These are phyloP conservation scores for Hypoxylon sp. DNA, from an alignment of 2,329 filamentous ascomycete genomes.

Conservation along the genomic window DNA sequence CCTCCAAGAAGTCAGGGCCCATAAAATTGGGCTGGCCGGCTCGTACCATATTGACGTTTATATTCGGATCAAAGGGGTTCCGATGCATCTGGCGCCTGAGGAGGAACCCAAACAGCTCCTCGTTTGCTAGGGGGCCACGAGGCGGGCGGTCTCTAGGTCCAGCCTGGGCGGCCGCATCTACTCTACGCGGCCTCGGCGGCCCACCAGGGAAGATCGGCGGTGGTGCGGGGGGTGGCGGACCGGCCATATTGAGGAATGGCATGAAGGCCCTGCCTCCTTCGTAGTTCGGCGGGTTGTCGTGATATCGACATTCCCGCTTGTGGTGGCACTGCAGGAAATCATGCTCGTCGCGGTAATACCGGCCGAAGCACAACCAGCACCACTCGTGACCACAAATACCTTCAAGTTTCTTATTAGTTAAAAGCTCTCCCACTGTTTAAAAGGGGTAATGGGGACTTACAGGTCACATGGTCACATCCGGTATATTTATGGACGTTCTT, in stretches of 20 bases:
- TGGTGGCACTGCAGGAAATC: slow-evolving; percentile 55
- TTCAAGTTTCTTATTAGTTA: slow-evolving; percentile 20
- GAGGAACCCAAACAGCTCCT: slow-evolving; percentile 16
- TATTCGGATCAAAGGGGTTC: slow-evolving; percentile 21
- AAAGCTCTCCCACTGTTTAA: not conserved
- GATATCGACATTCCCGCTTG: slow-evolving; percentile 50
- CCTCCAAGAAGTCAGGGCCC: slow-evolving; percentile 24
- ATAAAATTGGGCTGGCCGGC: not conserved
- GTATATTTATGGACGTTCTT: slow-evolving; percentile 55
- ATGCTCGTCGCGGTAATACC: slow-evolving; percentile 50
- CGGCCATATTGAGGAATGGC: slow-evolving; percentile 34
- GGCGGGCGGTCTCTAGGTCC: slow-evolving; percentile 8
- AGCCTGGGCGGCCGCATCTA: not conserved
- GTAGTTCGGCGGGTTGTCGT: slow-evolving; percentile 47
- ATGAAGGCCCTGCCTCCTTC: slow-evolving; percentile 49
- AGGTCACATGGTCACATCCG: slow-evolving; percentile 61
- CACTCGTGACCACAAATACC: slow-evolving; percentile 58
- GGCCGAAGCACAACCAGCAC: slow-evolving; percentile 58
- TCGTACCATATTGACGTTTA: slow-evolving; percentile 10
- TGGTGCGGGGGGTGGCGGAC: slow-evolving; percentile 6
- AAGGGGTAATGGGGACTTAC: slow-evolving; percentile 49
- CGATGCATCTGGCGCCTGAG: slow-evolving; percentile 17
- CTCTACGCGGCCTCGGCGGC: slow-evolving; percentile 4
- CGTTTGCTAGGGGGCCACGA: not conserved
- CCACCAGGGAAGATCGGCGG: not conserved